Conservation (phyloP, 306 rosid genomes). For the Medicago lupulina region DNA sequence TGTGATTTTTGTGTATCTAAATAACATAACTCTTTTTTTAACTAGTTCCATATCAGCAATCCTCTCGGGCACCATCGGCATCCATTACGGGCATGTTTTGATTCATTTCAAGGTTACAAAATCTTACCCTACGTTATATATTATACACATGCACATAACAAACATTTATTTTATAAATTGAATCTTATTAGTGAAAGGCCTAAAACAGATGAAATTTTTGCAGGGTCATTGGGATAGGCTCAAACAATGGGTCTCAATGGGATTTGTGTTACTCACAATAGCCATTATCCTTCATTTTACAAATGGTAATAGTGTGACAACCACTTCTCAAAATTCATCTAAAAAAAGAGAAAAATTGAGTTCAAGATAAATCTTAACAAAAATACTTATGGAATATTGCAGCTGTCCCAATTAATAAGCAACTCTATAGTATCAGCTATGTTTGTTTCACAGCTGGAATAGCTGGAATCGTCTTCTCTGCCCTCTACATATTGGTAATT, state of each 20-base stretch:
- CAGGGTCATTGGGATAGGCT: constrained; percentile 82
- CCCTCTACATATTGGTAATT: constrained; percentile 82
- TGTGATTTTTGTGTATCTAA: too few species aligned
- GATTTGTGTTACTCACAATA: constrained; percentile 56
- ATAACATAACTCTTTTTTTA: too few species aligned
- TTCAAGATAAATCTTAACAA: neutral
- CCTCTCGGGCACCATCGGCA: constrained; percentile 78
- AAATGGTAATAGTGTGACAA: constrained; percentile 54
- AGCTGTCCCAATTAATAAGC: constrained; percentile 91
- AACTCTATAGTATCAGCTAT: constrained; percentile 87
- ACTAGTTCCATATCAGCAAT: constrained; percentile 77
- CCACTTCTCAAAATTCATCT: constrained; percentile 4
- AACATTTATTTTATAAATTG: neutral
- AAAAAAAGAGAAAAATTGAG: neutral
- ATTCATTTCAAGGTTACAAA: constrained; percentile 82
- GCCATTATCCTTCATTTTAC: constrained; percentile 85
- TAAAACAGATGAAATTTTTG: constrained; percentile 26
- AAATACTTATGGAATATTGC: constrained; percentile 31
- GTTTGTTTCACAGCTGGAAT: constrained; percentile 90
- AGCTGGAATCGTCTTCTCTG: constrained; percentile 84
- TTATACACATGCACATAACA: neutral
- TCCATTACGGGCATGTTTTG: constrained; percentile 90
- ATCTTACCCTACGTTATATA: neutral
- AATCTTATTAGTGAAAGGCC: constrained; percentile 6
- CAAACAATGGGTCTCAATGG: constrained; percentile 84